Evolutionary conservation across 768 basidiomycete species (phyloP).

Genomic region (Psilocybe cyanescens): DNA sequence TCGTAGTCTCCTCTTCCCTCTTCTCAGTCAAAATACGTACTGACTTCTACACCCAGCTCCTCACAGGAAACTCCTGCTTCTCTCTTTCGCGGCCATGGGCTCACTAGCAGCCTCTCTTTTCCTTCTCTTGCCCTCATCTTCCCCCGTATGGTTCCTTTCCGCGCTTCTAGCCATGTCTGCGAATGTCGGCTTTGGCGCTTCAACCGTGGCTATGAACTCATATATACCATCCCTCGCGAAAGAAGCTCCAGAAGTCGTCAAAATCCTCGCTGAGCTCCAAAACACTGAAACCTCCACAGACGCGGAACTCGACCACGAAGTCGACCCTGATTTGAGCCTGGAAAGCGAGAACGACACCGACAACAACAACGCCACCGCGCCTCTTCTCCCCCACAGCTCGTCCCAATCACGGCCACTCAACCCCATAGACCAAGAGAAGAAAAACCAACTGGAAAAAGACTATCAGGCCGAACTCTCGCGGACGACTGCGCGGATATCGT

Average conservation of each 20-base stretch:
- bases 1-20: conserved; percentile 51
- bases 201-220: conserved; percentile 87
- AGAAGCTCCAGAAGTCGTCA: conserved; percentile 61
- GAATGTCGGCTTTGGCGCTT: conserved; percentile 87
- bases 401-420: not conserved
- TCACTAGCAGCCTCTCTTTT: conserved; percentile 71
- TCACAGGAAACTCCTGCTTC: conserved; percentile 78
- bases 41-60: conserved; percentile 37
- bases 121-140: conserved; percentile 72
- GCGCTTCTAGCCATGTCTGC: conserved; percentile 75
- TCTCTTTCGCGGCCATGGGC: conserved; percentile 75
- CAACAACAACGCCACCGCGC: not conserved
- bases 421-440: not conserved
- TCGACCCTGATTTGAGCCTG: not conserved
- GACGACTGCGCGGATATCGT: conserved; percentile 84
- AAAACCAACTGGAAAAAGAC: not conserved
- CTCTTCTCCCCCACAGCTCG: not conserved
- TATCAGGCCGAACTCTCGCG: conserved; percentile 65
- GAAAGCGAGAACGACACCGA: not conserved
- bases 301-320: conserved; percentile 3
- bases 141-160: conserved; percentile 68
- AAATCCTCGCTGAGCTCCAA: conserved; percentile 35
- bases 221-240: conserved; percentile 80
- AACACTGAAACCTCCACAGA: conserved; percentile 6
- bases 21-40: not conserved